Evolutionary conservation across 768 basidiomycete genomes (phyloP), one percentile per base, ranked within the genome.

Genomic region (Pleurotus sapidus): DNA sequence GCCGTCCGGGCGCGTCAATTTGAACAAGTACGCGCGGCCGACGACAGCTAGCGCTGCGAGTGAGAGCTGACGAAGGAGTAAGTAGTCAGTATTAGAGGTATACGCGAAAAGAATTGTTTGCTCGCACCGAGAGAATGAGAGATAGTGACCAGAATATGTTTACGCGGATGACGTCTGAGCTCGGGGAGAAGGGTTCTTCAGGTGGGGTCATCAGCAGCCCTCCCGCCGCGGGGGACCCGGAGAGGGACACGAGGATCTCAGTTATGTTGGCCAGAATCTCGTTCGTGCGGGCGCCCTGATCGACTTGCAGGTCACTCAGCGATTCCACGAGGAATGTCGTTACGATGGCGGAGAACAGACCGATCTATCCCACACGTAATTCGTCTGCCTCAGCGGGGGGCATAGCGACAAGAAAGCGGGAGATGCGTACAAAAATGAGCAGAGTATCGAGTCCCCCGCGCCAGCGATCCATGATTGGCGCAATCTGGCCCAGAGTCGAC

Each of bases 251-350:
- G 27, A 50, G 24, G 25, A 50, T 17, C 7, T 27, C 18, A 20
- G 53, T 55, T 15, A 55, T 9, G 17, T 43, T 55, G 8, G 37
- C 3, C 0, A 55, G 53, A 5, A 55, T 37, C 15, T 55, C 53
- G 18, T 55, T 55, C 59, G 77, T 91, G 49, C 72, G 79, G 0
- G 86, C 89, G 25, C 88, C 87, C 37, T 78, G 78, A 61, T 66
- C 81, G 24, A 55, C 55, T 11, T 49, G n/a, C 3, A 65, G 55
- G 4, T 49, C 37, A 18, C 38, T 40, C 30, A 62, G 39, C 1
- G 64, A 59, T n/a, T 65, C 58, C 0, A 63, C 64, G 5, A 63
- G 49, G 50, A 65, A 65, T 0, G 64, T 48, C 4, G 64, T 59
- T 3, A 65, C 62, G 17, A 65, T 59, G 2, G 64, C 57, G 18